Conservation (phyloP, 768 basidiomycete genomes). For the Tremella mesenterica region DNA sequence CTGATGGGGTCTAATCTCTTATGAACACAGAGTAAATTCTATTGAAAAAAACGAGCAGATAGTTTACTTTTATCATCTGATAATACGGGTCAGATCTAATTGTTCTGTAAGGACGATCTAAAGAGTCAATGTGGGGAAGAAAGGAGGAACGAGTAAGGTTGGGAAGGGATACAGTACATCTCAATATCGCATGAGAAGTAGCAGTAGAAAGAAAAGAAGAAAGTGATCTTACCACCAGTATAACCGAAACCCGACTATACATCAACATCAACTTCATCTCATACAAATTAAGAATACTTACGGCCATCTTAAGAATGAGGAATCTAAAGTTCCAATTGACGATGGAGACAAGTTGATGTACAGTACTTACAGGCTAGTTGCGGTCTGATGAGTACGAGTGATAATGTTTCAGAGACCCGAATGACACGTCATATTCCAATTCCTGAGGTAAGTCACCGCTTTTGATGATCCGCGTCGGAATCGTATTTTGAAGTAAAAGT, state of each 20-base stretch:
- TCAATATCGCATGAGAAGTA: not conserved
- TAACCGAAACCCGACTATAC: constrained; percentile 59
- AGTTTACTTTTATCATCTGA: not conserved
- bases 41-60: not conserved
- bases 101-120: not conserved
- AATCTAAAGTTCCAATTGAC: no score
- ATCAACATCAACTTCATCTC: constrained; percentile 2
- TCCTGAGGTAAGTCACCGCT: no score
- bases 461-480: no score
- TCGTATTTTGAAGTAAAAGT: no score
- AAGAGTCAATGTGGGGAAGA: not conserved
- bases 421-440: no score
- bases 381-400: no score
- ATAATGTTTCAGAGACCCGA: no score
- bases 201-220: not conserved
- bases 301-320: constrained; percentile 31
- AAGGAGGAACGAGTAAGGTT: no score
- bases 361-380: no score
- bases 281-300: constrained; percentile 4
- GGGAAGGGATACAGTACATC: no score
- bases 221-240: constrained; percentile 52
- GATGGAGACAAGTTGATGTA: no score
- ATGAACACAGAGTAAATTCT: not conserved
- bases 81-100: not conserved
- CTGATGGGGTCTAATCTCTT: not conserved